Base-by-base conservation (phyloP, 2,329 filamentous ascomycete species). In the Coniochaeta sp. region DNA sequence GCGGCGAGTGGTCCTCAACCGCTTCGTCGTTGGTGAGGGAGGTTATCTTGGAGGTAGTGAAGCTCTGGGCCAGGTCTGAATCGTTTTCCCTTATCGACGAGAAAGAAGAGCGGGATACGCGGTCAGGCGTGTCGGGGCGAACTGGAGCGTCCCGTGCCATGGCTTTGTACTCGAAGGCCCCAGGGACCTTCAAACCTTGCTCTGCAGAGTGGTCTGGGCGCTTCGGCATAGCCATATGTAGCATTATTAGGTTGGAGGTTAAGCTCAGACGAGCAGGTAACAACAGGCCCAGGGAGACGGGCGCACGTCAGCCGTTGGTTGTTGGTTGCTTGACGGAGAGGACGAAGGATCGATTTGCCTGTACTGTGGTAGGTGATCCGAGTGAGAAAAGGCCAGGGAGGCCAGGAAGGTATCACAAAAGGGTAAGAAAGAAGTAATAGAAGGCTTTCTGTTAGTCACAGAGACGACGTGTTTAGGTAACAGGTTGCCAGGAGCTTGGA, bases 71-170 rank as follows among this genome's bases (percentile, higher is more conserved):
- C 27, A 83, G 67, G 54, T 77, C 76, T 58, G 75, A 72, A 61
- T 81, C 78, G 63, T 78, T 76, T 69, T 83, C 80, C 55, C 80
- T 73, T 53, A 83, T 79, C 45, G 80, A 83, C 27, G 80, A 83
- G 67, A 83, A 83, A 53, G 80, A 83, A 27, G 77, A 77, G 54
- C 79, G 76, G 56, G 64, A 65, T 53, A 63, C 63, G 55, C 66
- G 67, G 57, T 70, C 66, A 50, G 66, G 66, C 47, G 67, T 63
- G 31, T 52, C 49, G 28, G 54, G 56, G 38, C 55, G 51, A 55
- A 48, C 51, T 46, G 51, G 46, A 45, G 48, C 50, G 30, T 60
- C 57, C 35, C 48, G 50, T 26, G 52, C 49, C 60, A 63, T 62
- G 57, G 52, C 61, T 61, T 57, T 61, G 58, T 63, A 60, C 38